Evolutionary conservation across 2,329 filamentous ascomycete species (phyloP).

Genomic region (Lachnellula arida): DNA sequence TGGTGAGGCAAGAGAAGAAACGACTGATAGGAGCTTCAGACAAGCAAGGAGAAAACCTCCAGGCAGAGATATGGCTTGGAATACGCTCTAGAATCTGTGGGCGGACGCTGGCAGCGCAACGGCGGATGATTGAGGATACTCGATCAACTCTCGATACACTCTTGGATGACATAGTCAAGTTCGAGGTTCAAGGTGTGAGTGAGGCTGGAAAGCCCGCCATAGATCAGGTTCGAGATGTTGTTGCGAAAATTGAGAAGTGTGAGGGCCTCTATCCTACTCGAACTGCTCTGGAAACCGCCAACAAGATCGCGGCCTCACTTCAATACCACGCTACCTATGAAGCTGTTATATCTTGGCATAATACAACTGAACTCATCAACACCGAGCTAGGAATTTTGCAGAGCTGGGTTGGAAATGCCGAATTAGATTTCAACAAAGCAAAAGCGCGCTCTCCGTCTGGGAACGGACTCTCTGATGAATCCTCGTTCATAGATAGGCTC

Average conservation of each 20-base stretch:
- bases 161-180: conserved; percentile 85
- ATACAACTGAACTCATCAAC: conserved; percentile 93
- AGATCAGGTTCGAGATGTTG: conserved; percentile 85
- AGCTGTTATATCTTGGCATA: conserved; percentile 92
- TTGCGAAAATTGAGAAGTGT: conserved; percentile 84
- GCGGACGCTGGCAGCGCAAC: conserved; percentile 76
- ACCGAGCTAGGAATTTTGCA: conserved; percentile 87
- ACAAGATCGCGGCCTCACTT: conserved; percentile 71
- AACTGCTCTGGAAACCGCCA: conserved; percentile 65
- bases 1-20: conserved; percentile 97
- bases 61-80: conserved; percentile 81
- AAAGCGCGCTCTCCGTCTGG: conserved; percentile 63
- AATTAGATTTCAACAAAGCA: conserved; percentile 81
- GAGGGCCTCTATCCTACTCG: conserved; percentile 82
- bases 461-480: conserved; percentile 78
- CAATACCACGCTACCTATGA: conserved; percentile 80
- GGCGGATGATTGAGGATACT: conserved; percentile 81
- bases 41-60: conserved; percentile 57
- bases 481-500: conserved; percentile 88
- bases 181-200: conserved; percentile 88
- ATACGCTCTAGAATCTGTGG: conserved; percentile 81
- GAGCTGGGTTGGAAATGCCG: conserved; percentile 94
- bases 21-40: conserved; percentile 76
- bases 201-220: conserved; percentile 81
- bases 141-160: conserved; percentile 66